These are phyloP conservation scores for Ophiocordyceps camponoti-floridani DNA, from an alignment of 2,329 filamentous ascomycete genomes.

Conservation along the genomic window DNA sequence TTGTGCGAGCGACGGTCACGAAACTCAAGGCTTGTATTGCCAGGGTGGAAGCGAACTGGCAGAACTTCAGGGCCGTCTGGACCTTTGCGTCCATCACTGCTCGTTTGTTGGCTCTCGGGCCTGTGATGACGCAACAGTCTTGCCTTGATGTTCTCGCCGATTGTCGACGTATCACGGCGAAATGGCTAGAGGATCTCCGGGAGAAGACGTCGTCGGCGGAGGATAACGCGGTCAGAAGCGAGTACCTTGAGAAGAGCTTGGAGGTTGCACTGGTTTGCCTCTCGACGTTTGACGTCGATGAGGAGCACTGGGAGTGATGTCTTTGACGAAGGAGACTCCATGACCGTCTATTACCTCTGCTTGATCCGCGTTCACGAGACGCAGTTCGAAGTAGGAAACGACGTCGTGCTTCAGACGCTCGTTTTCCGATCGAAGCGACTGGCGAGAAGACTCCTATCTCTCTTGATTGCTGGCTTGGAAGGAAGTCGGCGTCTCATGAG, in stretches of 20 bases:
- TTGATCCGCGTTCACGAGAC: background rate
- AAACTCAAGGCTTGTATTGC: background rate
- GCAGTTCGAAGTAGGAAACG: background rate
- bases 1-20: slow-evolving; percentile 7
- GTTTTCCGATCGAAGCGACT: background rate
- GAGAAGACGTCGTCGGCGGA: background rate
- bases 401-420: background rate
- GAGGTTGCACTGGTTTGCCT: slow-evolving; percentile 2
- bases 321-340: background rate
- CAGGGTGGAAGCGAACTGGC: slow-evolving; percentile 1
- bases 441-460: background rate
- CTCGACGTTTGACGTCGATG: slow-evolving; percentile 1
- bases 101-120: background rate
- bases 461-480: background rate
- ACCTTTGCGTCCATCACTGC: background rate
- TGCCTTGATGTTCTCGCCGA: background rate
- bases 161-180: background rate
- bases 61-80: slow-evolving; percentile 1
- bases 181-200: background rate
- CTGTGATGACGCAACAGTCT: background rate
- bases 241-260: background rate
- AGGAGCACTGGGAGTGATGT: background rate
- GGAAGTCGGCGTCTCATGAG: background rate
- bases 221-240: background rate
- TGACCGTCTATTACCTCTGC: background rate